These are phyloP conservation scores for Trypanosoma melophagium DNA, from an alignment of 208 protist species.

Conservation along the genomic window DNA sequence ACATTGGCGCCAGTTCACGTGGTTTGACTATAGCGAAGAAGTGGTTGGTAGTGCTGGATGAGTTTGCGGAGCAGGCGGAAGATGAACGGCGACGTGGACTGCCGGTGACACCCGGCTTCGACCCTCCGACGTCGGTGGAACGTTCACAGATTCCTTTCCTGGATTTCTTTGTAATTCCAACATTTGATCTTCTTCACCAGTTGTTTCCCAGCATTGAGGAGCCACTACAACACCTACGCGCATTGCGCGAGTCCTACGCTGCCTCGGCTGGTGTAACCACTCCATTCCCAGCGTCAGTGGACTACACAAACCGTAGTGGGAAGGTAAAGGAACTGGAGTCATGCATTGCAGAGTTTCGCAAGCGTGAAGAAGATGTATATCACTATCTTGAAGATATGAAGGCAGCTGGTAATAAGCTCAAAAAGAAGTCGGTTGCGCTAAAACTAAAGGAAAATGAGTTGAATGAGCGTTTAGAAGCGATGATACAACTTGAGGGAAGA, in stretches of 20 bases:
- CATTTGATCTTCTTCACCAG: constrained; percentile 66
- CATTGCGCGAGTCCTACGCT: constrained; percentile 51
- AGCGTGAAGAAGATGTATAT: constrained; percentile 15
- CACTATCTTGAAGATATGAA: constrained; percentile 16
- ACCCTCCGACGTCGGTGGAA: constrained; percentile 30
- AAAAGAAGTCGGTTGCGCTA: constrained; percentile 21
- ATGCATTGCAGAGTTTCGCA: constrained; percentile 2
- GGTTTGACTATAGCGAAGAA: constrained; percentile 54
- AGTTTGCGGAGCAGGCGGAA: constrained; percentile 76
- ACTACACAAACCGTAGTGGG: constrained; percentile 9
- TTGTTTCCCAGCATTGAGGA: constrained; percentile 49
- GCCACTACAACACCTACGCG: constrained; percentile 52
- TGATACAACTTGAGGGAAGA: neutral
- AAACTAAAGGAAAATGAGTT: constrained; percentile 18
- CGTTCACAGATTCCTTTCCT: constrained; percentile 71
- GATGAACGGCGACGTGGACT: constrained; percentile 55
- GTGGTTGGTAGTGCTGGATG: constrained; percentile 77
- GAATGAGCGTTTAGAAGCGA: neutral
- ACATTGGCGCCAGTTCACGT: constrained; percentile 69
- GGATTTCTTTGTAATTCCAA: constrained; percentile 66
- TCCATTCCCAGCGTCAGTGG: constrained; percentile 29
- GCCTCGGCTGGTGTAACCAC: constrained; percentile 14
- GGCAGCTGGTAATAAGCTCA: constrained; percentile 9
- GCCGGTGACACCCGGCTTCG: constrained; percentile 48
- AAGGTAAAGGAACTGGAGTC: constrained; percentile 14